Conservation (phyloP, 176 grass and related monocot genomes). For the Triticum monococcum region DNA sequence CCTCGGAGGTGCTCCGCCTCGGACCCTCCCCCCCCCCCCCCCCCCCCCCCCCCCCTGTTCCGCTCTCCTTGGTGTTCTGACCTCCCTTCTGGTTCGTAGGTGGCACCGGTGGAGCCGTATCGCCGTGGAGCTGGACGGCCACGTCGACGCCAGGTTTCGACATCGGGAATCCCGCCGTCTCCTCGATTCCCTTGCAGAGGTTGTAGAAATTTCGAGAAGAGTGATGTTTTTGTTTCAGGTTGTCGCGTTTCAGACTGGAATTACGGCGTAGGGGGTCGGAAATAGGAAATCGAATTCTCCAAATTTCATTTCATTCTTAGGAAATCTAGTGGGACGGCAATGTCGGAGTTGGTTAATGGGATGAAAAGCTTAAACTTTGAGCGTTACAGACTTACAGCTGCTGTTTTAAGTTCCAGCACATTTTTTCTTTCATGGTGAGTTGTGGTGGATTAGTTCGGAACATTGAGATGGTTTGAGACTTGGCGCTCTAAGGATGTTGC, state of each 20-base stretch:
- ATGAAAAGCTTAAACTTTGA: not conserved
- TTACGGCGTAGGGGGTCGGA: not conserved
- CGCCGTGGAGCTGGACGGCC: conserved; percentile 69
- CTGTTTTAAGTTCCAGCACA: not conserved
- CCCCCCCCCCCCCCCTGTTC: not conserved
- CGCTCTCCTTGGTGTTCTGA: not conserved
- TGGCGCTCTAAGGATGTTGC: not conserved
- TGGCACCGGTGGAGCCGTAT: conserved; percentile 55
- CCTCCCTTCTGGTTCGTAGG: not conserved
- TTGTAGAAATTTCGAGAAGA: not conserved
- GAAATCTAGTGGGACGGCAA: not conserved
- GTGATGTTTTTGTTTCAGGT: conserved; percentile 6
- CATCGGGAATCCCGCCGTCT: conserved; percentile 62
- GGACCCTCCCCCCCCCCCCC: not conserved
- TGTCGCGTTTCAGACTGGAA: not conserved
- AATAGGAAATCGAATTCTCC: not conserved
- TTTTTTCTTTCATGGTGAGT: not conserved
- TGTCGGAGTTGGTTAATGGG: not conserved
- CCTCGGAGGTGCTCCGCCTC: conserved; percentile 27
- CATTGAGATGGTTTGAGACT: not conserved
- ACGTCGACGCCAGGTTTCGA: conserved; percentile 43
- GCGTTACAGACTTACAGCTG: not conserved
- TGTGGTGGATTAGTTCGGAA: not conserved
- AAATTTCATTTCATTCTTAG: not conserved
- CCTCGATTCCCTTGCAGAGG: conserved; percentile 63